These are phyloP conservation scores for Caloboletus inedulis DNA, from an alignment of 1,284 basidiomycete genomes.

Conservation along the genomic window DNA sequence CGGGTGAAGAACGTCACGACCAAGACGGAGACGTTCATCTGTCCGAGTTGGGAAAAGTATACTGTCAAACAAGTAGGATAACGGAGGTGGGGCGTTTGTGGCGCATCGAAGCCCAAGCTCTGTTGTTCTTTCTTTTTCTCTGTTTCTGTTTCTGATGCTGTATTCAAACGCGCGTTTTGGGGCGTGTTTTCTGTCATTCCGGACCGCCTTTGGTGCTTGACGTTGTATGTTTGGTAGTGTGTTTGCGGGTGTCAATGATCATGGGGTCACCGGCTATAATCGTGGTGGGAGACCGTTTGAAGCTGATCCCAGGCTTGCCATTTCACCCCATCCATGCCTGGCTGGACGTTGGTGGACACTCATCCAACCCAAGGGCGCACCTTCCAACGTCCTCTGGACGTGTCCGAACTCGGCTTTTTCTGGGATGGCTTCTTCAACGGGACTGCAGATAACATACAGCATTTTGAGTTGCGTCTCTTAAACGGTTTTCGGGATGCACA, in stretches of 20 bases:
- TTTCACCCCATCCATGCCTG: conserved; percentile 9
- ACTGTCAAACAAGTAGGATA: conserved; percentile 43
- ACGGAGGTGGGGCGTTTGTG: background rate
- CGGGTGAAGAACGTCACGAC: conserved; percentile 39
- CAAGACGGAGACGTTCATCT: conserved; percentile 45
- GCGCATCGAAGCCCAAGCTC: background rate
- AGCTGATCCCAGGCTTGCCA: conserved; percentile 1
- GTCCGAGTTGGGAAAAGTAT: conserved; percentile 64
- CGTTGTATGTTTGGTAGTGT: conserved; percentile 4
- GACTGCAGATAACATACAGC: conserved; percentile 15
- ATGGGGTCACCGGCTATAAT: background rate
- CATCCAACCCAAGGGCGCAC: conserved; percentile 11
- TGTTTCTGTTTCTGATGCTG: background rate
- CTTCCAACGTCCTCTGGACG: conserved; percentile 19
- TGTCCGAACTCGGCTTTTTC: conserved; percentile 10
- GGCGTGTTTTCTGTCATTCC: background rate
- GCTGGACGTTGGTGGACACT: conserved; percentile 10
- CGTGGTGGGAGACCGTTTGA: background rate
- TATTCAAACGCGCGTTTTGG: background rate
- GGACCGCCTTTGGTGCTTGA: background rate
- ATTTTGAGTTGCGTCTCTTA: conserved; percentile 10
- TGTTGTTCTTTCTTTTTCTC: background rate
- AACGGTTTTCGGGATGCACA: conserved; percentile 9
- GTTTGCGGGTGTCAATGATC: background rate
- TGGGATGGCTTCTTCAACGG: conserved; percentile 18